Evolutionary conservation across 257 asterid genomes (phyloP).

Genomic region (Przewalskia tangutica): DNA sequence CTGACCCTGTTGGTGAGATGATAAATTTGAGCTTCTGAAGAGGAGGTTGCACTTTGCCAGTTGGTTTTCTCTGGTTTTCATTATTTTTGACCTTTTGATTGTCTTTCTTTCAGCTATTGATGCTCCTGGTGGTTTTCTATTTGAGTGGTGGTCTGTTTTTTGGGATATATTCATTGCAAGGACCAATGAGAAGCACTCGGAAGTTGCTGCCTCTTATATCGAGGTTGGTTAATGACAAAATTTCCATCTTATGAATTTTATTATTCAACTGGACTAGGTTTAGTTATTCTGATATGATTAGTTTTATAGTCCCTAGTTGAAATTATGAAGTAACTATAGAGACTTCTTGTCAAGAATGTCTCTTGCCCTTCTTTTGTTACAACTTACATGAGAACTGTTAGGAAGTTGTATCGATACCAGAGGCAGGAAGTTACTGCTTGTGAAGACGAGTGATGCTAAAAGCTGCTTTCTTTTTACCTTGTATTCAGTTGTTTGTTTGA

Average conservation of each 20-base stretch:
- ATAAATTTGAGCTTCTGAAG: background rate
- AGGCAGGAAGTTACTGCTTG: background rate
- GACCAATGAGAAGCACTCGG: constrained; percentile 98
- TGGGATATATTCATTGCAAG: constrained; percentile 99
- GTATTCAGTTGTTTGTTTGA: background rate
- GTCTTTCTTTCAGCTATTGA: constrained; percentile 65
- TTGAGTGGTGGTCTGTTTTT: constrained; percentile 99
- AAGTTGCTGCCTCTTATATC: constrained; percentile 97
- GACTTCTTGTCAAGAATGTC: background rate
- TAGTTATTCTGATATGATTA: background rate
- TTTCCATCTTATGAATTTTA: background rate
- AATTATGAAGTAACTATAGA: background rate
- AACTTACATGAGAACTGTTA: background rate
- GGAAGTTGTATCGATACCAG: background rate
- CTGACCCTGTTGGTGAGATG: constrained; percentile 92
- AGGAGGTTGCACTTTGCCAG: background rate
- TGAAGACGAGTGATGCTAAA: background rate
- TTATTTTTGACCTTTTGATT: constrained; percentile 4
- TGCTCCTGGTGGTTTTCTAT: constrained; percentile 99
- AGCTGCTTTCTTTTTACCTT: background rate
- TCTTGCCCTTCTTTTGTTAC: background rate
- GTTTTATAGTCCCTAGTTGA: background rate
- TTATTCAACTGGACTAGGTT: background rate
- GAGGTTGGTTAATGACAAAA: constrained; percentile 48
- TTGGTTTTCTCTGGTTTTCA: background rate